phyloP scores from a whole-genome alignment of 176 grass and related monocot species.

The Oryza longistaminata region DNA sequence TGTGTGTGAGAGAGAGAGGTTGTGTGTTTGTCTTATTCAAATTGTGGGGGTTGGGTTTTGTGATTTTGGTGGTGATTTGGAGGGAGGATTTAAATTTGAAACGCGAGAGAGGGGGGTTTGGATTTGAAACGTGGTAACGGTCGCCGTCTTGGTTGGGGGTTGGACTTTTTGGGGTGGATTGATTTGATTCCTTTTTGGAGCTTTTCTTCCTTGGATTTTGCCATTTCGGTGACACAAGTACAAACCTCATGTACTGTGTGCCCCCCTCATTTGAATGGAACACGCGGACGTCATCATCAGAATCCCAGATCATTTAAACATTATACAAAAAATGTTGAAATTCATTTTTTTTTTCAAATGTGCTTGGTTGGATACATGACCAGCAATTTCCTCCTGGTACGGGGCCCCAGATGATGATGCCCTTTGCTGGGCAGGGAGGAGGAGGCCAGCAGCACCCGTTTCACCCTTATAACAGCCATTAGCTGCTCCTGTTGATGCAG shows the following conservation, averaged over 20 bases:
- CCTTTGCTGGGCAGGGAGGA: constrained; percentile 38
- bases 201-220: constrained; percentile 3
- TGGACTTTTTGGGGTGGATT: not conserved
- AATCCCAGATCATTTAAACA: not conserved
- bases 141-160: constrained; percentile 48
- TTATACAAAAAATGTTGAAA: no score
- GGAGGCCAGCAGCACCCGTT: constrained; percentile 36
- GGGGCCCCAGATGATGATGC: constrained; percentile 53
- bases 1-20: not conserved
- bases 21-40: no score
- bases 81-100: constrained; percentile 84
- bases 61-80: constrained; percentile 31
- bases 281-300: not conserved
- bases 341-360: no score
- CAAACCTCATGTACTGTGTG: not conserved
- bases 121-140: constrained; percentile 33
- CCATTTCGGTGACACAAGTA: not conserved
- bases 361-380: not conserved
- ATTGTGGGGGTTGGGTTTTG: not conserved
- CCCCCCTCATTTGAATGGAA: not conserved
- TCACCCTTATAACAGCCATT: constrained; percentile 32
- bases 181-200: not conserved
- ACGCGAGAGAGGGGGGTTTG: not conserved
- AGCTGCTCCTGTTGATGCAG: not conserved
- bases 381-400: constrained; percentile 51